A percentile compares a stretch with the other conserved stretches of the same genome.
Evolutionary conservation across 345 rosid species (phyloP).

Genomic region (Physaria fendleri): DNA sequence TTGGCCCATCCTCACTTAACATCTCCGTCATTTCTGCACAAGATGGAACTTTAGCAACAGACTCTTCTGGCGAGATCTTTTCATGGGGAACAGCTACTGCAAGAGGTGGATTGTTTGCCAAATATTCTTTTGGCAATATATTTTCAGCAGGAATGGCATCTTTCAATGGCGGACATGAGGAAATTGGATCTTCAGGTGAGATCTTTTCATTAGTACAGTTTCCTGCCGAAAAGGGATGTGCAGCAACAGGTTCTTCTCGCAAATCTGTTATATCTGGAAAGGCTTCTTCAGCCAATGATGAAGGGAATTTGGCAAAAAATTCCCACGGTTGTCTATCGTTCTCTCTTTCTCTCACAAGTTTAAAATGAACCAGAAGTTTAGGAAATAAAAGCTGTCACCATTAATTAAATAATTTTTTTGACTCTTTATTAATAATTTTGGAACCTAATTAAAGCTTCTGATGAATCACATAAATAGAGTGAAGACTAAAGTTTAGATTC

Average conservation of each 20-base stretch:
- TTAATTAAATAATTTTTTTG: neutral
- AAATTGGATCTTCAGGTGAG: slow-evolving; percentile 11
- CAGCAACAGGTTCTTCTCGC: slow-evolving; percentile 10
- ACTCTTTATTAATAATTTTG: slow-evolving; percentile 5
- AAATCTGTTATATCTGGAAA: neutral
- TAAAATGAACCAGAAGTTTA: neutral
- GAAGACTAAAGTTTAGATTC: slow-evolving; percentile 24
- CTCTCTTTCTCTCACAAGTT: neutral
- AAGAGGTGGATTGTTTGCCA: neutral
- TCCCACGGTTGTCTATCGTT: slow-evolving; percentile 24
- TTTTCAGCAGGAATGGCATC: slow-evolving; percentile 17
- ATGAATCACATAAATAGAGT: slow-evolving; percentile 12
- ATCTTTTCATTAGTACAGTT: slow-evolving; percentile 13
- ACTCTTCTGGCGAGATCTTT: slow-evolving; percentile 5
- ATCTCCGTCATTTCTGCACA: neutral
- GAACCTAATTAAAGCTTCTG: slow-evolving; percentile 24
- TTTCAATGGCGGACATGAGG: neutral
- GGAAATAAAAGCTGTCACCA: neutral
- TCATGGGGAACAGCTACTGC: slow-evolving; percentile 15
- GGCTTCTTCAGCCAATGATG: slow-evolving; percentile 7
- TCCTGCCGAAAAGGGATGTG: slow-evolving; percentile 10
- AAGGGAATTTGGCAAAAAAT: neutral
- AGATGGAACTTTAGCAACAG: slow-evolving; percentile 4
- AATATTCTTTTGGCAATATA: slow-evolving; percentile 11
- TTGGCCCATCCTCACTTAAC: neutral